Percentiles rank a stretch among this genome's conserved stretches.
Conservation (phyloP, 108 stramenopile genomes). For the Seminavis robusta region DNA sequence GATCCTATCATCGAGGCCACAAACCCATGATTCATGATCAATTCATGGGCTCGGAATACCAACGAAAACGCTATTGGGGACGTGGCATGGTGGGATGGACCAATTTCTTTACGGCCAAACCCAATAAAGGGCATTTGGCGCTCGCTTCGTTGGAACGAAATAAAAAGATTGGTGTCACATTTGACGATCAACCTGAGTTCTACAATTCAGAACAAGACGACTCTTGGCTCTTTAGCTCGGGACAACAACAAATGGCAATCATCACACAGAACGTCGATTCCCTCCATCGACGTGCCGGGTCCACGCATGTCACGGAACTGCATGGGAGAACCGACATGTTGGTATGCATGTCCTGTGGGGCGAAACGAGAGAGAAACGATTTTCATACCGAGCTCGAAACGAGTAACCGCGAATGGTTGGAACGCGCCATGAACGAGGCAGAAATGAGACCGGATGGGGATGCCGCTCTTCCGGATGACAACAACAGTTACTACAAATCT, state of each 20-base stretch:
- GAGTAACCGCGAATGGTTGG: conserved; percentile 73
- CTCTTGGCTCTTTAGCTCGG: conserved; percentile 10
- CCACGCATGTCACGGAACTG: conserved; percentile 76
- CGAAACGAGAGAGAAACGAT: conserved; percentile 45
- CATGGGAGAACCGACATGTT: conserved; percentile 86
- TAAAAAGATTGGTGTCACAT: conserved; percentile 59
- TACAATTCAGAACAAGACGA: conserved; percentile 17
- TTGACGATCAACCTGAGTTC: conserved; percentile 40
- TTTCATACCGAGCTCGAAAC: conserved; percentile 71
- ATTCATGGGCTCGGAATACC: conserved; percentile 62
- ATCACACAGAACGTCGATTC: conserved; percentile 98
- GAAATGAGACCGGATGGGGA: conserved; percentile 93
- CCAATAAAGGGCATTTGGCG: conserved; percentile 77
- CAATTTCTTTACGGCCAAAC: background rate
- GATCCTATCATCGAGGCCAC: conserved; percentile 93
- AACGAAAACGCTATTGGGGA: conserved; percentile 95
- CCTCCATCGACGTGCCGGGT: conserved; percentile 87
- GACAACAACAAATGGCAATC: conserved; percentile 39
- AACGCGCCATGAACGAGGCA: conserved; percentile 19
- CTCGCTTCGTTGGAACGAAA: conserved; percentile 76
- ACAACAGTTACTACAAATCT: conserved; percentile 63
- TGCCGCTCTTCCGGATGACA: conserved; percentile 52
- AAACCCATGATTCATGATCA: conserved; percentile 96
- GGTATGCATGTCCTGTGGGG: conserved; percentile 87
- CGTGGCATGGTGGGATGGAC: conserved; percentile 64